Base-by-base conservation (phyloP, 768 basidiomycete genomes). In the Lentinula lateritia region DNA sequence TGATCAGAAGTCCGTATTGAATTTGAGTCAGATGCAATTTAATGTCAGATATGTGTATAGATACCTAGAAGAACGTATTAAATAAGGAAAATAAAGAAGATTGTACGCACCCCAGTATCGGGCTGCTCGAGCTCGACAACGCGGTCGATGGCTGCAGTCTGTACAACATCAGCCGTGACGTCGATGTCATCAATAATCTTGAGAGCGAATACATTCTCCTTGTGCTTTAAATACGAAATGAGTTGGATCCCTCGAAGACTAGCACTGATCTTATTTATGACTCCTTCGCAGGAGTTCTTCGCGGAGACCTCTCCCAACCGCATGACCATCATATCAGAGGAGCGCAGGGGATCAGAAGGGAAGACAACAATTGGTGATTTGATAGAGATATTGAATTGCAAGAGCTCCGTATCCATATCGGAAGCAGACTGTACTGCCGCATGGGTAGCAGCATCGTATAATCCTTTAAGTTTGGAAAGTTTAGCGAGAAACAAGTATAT, bases 101-200 rank as follows among this genome's bases (percentile, higher is more conserved):
- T 53, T 52, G 15, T 34, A 52, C 28, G 43, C 75, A 95, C 95
- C 79, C 90, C 86, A 18, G 82, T 89, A 66, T 90, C 91, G 1
- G 95, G 93, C 60, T 76, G 74, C 39, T 81, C 76, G 36, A 70
- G 69, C 61, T 88, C 80, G 16, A 72, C 70, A n/a, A 69, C 68
- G 16, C 84, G 79, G 67, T 90, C 79, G 45, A 85, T 78, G 13
- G 76, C 77, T 52, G 76, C 78, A 6, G 75, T 80, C 72, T 96
- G 93, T 28, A 84, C 72, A 55, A 95, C 73, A 28, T 88, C 82
- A 8, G 89, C 83, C 4, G 75, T 76, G 62, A 98, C 80, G 62
- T 89, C 80, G 52, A 97, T 94, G 68, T 96, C 91, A 65, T 97
- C 93, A 38, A 99, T 89, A 66, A 99, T 93, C 73, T 92, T 94